These are phyloP conservation scores for Epichloe uncinata DNA, from an alignment of 2,329 filamentous ascomycete genomes.

Conservation along the genomic window DNA sequence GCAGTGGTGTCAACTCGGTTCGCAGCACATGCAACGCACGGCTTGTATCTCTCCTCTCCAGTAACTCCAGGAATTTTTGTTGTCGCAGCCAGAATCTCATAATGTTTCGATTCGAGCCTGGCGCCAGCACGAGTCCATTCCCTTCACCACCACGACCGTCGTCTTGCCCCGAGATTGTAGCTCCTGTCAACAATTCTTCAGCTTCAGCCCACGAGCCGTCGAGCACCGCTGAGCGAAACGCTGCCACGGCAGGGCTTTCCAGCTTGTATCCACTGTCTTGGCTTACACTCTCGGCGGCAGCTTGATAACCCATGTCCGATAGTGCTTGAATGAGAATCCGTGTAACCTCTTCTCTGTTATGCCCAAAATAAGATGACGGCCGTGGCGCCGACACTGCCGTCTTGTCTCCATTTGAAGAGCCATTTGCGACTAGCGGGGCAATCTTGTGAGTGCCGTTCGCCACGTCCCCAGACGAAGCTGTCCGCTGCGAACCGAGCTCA, in stretches of 20 bases:
- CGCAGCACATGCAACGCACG: constrained; percentile 73
- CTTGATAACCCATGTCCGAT: constrained; percentile 73
- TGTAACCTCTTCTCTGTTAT: constrained; percentile 86
- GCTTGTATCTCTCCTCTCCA: constrained; percentile 62
- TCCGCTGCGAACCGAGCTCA: constrained; percentile 14
- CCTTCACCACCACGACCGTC: constrained; percentile 22
- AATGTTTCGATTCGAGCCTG: constrained; percentile 59
- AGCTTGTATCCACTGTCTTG: constrained; percentile 77
- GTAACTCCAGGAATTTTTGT: constrained; percentile 86
- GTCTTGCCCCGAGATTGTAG: constrained; percentile 14
- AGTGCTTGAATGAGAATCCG: constrained; percentile 85
- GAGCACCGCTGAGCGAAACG: constrained; percentile 70
- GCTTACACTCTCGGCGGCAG: constrained; percentile 60
- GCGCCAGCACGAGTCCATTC: constrained; percentile 58
- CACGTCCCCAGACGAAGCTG: constrained; percentile 12
- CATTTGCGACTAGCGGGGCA: constrained; percentile 35
- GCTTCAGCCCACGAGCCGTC: constrained; percentile 72
- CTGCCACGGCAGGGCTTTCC: constrained; percentile 75
- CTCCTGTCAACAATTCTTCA: constrained; percentile 63
- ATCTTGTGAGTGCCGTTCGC: constrained; percentile 37
- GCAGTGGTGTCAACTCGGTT: constrained; percentile 74
- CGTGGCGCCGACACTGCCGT: constrained; percentile 7
- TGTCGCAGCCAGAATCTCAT: constrained; percentile 85
- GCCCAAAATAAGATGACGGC: constrained; percentile 54
- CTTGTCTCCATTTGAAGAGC: constrained; percentile 29